Evolutionary conservation across 2,329 filamentous ascomycete species (phyloP).

Genomic region (Cladorrhinum sp.): DNA sequence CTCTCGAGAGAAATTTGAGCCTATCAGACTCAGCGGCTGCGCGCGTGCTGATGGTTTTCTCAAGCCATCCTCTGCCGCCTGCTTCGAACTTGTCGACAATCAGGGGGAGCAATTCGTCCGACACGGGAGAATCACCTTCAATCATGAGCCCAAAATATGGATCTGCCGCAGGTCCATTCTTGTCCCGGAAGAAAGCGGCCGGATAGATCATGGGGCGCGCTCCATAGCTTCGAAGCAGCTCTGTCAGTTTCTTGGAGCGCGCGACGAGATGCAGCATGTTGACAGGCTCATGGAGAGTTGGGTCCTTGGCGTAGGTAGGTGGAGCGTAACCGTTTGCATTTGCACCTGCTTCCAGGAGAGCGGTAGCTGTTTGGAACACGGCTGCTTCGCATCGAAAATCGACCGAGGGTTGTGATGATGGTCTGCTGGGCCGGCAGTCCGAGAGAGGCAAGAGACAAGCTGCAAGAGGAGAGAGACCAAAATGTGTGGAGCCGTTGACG

Average conservation of each 20-base stretch:
- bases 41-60: background rate
- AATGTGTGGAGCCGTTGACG: background rate
- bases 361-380: background rate
- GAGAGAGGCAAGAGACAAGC: background rate
- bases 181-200: background rate
- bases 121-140: background rate
- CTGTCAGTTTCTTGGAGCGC: background rate
- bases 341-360: background rate
- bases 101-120: background rate
- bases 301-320: background rate
- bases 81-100: background rate
- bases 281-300: background rate
- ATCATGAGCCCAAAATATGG: background rate
- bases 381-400: background rate
- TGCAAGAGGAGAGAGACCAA: background rate
- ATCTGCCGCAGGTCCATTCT: too few relatives aligned
- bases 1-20: background rate
- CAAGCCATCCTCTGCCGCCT: background rate
- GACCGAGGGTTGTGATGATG: background rate
- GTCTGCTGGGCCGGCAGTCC: background rate
- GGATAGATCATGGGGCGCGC: background rate
- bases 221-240: background rate
- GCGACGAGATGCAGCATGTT: background rate
- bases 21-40: background rate
- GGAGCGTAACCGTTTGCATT: background rate